Conservation (phyloP, 495 filamentous ascomycete species). For the Acidomyces sp. region DNA sequence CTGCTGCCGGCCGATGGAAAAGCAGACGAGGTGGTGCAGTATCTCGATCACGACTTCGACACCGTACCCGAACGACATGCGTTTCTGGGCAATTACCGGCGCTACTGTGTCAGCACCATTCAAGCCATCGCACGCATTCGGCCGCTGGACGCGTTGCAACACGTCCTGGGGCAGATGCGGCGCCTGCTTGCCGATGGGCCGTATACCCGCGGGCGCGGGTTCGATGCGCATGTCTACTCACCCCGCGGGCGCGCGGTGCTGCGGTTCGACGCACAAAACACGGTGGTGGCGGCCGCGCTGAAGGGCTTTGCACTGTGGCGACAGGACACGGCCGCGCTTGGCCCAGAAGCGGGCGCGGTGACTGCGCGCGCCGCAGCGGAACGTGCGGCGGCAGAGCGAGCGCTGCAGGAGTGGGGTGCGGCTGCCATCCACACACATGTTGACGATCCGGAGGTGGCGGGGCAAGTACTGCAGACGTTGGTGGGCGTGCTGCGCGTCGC, state of each 20-base stretch:
- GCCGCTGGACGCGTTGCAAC: constrained; percentile 70
- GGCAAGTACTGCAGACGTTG: constrained; percentile 67
- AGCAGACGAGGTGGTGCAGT: constrained; percentile 62
- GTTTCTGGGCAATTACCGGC: constrained; percentile 91
- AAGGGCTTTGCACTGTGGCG: constrained; percentile 84
- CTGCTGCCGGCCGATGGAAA: constrained; percentile 71
- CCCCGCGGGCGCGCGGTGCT: constrained; percentile 66
- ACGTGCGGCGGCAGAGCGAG: constrained; percentile 22
- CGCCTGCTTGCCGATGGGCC: constrained; percentile 52
- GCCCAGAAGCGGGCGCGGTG: constrained; percentile 38
- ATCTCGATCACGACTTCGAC: constrained; percentile 85
- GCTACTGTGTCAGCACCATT: constrained; percentile 75
- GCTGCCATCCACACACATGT: constrained; percentile 59
- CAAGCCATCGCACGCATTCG: constrained; percentile 68
- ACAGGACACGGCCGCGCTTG: constrained; percentile 23
- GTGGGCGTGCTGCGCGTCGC: constrained; percentile 76
- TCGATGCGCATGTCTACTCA: constrained; percentile 62
- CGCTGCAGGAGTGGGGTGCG: constrained; percentile 68
- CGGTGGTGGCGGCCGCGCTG: constrained; percentile 78
- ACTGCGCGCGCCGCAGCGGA: constrained; percentile 48
- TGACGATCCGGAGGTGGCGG: constrained; percentile 80
- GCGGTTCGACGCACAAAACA: constrained; percentile 74
- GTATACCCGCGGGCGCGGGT: constrained; percentile 55
- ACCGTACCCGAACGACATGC: constrained; percentile 88
- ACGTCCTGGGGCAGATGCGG: constrained; percentile 69